A percentile compares a stretch with the other conserved stretches of the same genome.
phyloP scores from a whole-genome alignment of 805 yeast species.

The Lipomyces japonicus region DNA sequence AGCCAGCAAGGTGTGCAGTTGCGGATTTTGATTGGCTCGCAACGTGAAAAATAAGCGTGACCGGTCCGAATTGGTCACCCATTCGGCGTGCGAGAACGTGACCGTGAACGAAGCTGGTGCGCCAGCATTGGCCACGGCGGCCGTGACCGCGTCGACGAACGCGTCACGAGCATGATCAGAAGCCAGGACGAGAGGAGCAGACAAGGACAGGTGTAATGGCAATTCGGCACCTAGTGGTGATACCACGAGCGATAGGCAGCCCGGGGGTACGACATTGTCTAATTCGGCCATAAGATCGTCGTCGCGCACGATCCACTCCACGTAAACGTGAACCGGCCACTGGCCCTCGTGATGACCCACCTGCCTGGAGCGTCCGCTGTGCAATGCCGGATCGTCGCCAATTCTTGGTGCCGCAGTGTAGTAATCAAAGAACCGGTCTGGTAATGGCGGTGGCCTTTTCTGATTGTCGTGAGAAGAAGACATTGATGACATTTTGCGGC shows the following conservation, averaged over 20 bases:
- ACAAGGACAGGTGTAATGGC: constrained; percentile 24
- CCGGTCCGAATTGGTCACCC: constrained; percentile 16
- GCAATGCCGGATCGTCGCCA: constrained; percentile 23
- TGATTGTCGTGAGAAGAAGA: neutral
- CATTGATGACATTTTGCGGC: neutral
- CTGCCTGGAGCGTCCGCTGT: constrained; percentile 21
- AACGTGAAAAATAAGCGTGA: constrained; percentile 17
- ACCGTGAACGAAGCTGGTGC: constrained; percentile 3
- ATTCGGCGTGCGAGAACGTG: constrained; percentile 3
- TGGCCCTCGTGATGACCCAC: constrained; percentile 14
- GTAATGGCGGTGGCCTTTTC: constrained; percentile 21
- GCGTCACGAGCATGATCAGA: constrained; percentile 6
- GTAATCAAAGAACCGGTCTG: constrained; percentile 19
- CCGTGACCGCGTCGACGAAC: constrained; percentile 2
- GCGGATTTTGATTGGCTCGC: neutral
- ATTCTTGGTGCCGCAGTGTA: constrained; percentile 20
- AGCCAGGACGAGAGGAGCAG: constrained; percentile 19
- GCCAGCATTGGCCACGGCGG: neutral
- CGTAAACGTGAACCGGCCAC: constrained; percentile 27
- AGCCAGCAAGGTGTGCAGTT: constrained; percentile 2
- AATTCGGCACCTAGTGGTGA: constrained; percentile 19
- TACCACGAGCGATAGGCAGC: constrained; percentile 12
- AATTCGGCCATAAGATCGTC: neutral
- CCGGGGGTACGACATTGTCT: neutral
- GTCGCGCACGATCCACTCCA: constrained; percentile 8